phyloP scores from a whole-genome alignment of 495 filamentous ascomycete species.

The Penicillium roqueforti region DNA sequence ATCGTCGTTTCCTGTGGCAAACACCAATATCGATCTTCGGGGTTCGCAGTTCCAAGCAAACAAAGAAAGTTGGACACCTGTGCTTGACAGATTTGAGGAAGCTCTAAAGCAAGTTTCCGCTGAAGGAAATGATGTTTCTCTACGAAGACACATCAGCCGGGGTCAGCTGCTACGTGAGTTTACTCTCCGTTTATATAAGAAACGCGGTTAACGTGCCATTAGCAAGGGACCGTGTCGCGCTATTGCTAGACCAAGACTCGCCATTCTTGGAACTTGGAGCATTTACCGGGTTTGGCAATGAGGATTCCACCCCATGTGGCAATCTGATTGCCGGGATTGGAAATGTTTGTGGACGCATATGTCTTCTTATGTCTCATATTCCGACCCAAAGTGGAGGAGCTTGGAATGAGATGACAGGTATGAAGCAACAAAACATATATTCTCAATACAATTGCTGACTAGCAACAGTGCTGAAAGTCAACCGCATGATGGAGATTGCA shows the following conservation, averaged over 20 bases:
- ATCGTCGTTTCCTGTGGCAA: conserved; percentile 14
- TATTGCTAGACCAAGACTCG: conserved; percentile 22
- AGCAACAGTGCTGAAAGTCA: conserved; percentile 32
- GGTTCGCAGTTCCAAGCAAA: conserved; percentile 16
- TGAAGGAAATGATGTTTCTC: conserved; percentile 18
- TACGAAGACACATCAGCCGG: conserved; percentile 20
- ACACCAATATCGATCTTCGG: conserved; percentile 16
- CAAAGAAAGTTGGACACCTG: conserved; percentile 15
- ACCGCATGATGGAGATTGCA: conserved; percentile 30
- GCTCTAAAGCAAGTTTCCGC: conserved; percentile 13
- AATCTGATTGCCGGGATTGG: conserved; percentile 28
- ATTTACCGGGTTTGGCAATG: conserved; percentile 22
- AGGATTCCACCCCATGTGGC: conserved; percentile 20
- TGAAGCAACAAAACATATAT: too few relatives aligned
- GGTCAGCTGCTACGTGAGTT: conserved; percentile 24
- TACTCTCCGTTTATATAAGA: too few relatives aligned
- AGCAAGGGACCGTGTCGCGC: conserved; percentile 23
- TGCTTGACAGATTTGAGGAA: conserved; percentile 20
- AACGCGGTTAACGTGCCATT: too few relatives aligned
- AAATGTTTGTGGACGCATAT: conserved; percentile 26
- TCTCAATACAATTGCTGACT: too few relatives aligned
- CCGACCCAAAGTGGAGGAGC: conserved; percentile 26
- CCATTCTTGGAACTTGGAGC: conserved; percentile 23
- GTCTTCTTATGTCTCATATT: conserved; percentile 28
- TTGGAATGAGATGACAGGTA: conserved; percentile 31